Base-by-base conservation (phyloP, 2,329 filamentous ascomycete species). In the Lasiodiplodia citricola region DNA sequence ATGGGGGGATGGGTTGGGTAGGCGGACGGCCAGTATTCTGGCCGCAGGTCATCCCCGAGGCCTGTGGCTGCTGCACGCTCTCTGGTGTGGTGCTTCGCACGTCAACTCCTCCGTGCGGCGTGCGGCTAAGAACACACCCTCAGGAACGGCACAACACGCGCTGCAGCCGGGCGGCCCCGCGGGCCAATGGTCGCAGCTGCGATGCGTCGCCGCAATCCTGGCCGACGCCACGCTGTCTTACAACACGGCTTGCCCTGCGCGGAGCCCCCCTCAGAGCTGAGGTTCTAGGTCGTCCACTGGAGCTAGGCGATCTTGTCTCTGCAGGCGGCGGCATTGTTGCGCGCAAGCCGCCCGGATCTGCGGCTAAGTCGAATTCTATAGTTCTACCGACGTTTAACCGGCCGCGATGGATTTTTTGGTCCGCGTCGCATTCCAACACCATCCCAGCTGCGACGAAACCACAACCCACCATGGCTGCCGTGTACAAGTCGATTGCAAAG, bases 401-500 rank as follows among this genome's bases (percentile, higher is more conserved):
- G 57, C 18, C n/a, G 35, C 25, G 47, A 52, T 44, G 58, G 31
- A 38, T 38, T 64, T 64, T 64, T 64, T 63, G 16, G 58, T n/a
- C 13, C 25, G 60, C 60, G 35, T 44, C 57, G 57, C 58, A 50
- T 44, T 6, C 60, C 23, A 16, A 23, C 60, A 38, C 18, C 25
- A 8, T 25, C 38, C 31, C 38, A 64, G 60, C 47, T n/a, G 44
- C 31, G 44, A 63, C 66, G 47, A 35, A 57, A 63, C 25, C 57
- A 47, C 56, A 18, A 16, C 16, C 7, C 47, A 44, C 52, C 58
- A 87, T 88, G 86, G 83, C 86, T 41, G 80, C 86, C 38, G 85
- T 87, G 68, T 88, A 88, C 82, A 87, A 87, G 72, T 83, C 85
- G 1, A 77, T 87, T 47, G 84, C 83, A 7, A 82, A 81, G 62